Evolutionary conservation across 2,329 filamentous ascomycete genomes (phyloP).

Genomic region (Exophiala xenobiotica): DNA sequence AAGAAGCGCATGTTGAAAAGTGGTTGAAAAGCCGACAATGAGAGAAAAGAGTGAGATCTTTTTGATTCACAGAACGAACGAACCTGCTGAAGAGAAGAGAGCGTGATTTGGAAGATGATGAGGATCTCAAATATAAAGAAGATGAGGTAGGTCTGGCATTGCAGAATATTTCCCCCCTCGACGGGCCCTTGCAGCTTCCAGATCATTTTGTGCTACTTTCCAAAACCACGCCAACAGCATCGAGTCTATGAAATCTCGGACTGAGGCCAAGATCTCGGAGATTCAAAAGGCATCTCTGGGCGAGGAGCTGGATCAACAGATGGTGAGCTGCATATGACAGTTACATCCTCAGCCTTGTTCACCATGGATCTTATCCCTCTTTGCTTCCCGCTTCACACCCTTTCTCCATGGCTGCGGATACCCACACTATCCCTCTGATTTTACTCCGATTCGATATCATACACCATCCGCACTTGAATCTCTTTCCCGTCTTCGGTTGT

Average conservation of each 20-base stretch:
- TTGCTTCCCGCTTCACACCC: background rate
- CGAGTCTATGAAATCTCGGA: no score
- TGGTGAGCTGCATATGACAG: background rate
- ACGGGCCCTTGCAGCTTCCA: conserved; percentile 16
- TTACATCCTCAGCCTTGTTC: conserved; percentile 6
- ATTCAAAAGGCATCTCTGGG: background rate
- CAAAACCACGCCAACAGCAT: background rate
- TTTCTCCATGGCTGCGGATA: background rate
- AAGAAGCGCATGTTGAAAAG: background rate
- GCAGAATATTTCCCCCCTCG: background rate
- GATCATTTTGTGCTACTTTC: conserved; percentile 9
- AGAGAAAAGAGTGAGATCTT: background rate
- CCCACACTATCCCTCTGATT: background rate
- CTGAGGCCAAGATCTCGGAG: background rate
- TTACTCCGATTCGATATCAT: conserved; percentile 18
- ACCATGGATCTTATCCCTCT: background rate
- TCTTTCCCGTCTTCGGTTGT: conserved; percentile 18
- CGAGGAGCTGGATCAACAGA: background rate
- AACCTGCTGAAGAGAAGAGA: background rate
- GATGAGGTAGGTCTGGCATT: background rate
- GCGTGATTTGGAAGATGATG: conserved; percentile 1
- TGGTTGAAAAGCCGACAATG: background rate
- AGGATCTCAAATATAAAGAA: conserved; percentile 6
- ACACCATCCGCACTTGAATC: conserved; percentile 26
- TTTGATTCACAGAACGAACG: background rate